These are phyloP conservation scores for Orbilia blumenaviensis DNA, from an alignment of 2,329 filamentous ascomycete species.

Conservation along the genomic window DNA sequence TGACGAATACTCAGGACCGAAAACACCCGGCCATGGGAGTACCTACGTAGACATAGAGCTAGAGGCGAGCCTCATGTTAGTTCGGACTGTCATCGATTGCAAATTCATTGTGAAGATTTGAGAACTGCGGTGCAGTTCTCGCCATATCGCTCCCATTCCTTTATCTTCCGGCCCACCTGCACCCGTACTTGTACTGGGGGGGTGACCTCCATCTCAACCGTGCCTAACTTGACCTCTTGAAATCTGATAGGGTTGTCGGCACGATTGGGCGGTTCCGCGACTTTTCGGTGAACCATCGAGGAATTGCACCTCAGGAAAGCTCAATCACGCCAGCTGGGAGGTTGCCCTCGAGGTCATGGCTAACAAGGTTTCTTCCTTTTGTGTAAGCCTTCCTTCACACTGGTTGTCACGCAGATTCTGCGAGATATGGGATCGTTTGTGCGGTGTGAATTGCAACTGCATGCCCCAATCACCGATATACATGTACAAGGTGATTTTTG, in stretches of 20 bases:
- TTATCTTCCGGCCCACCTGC: slow-evolving; percentile 15
- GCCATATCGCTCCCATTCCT: slow-evolving; percentile 8
- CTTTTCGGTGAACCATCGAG: slow-evolving; percentile 25
- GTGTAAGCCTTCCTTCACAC: slow-evolving; percentile 11
- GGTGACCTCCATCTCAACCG: slow-evolving; percentile 11
- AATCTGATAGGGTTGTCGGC: slow-evolving; percentile 51
- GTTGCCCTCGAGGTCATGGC: not conserved
- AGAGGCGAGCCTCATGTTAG: no score
- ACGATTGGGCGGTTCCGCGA: slow-evolving; percentile 43
- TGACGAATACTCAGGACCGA: slow-evolving; percentile 34
- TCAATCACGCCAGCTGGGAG: slow-evolving; percentile 39
- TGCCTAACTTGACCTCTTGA: not conserved
- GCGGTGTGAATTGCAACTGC: slow-evolving; percentile 41
- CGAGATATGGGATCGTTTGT: slow-evolving; percentile 49
- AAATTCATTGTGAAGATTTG: not conserved
- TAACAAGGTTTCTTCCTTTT: slow-evolving; percentile 32
- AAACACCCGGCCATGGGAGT: not conserved
- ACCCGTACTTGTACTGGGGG: no score
- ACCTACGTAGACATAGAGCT: not conserved
- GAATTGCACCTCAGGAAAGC: slow-evolving; percentile 35
- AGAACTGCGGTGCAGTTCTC: no score
- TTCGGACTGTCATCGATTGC: no score
- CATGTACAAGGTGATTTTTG: slow-evolving; percentile 18
- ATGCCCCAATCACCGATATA: slow-evolving; percentile 44
- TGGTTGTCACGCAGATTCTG: slow-evolving; percentile 42